phyloP scores from a whole-genome alignment of 805 yeast genomes.

The Scheffersomyces coipomensis region DNA sequence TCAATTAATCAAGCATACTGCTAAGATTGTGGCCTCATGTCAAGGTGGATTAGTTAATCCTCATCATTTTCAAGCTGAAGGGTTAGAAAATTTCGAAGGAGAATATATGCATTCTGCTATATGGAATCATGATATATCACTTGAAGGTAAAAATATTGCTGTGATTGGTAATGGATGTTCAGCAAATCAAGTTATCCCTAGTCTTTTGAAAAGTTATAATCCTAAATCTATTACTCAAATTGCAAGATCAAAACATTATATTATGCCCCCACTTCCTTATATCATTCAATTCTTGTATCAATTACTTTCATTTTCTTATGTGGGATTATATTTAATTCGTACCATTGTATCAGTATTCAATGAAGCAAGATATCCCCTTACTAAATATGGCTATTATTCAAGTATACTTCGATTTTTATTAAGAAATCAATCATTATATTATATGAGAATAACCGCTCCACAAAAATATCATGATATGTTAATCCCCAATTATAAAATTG shows the following conservation, averaged over 20 bases:
- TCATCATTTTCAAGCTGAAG: constrained; percentile 24
- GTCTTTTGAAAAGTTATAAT: constrained; percentile 25
- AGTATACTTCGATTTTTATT: background rate
- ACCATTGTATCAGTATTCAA: constrained; percentile 24
- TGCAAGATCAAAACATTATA: constrained; percentile 34
- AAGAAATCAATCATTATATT: constrained; percentile 9
- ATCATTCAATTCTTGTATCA: constrained; percentile 18
- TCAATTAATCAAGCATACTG: constrained; percentile 26
- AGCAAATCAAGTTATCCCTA: constrained; percentile 42
- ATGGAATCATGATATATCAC: constrained; percentile 31
- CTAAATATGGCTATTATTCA: constrained; percentile 15
- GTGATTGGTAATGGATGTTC: constrained; percentile 44
- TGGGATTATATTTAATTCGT: constrained; percentile 28
- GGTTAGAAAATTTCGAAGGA: constrained; percentile 35
- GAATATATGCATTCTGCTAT: constrained; percentile 40
- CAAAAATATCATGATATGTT: constrained; percentile 28
- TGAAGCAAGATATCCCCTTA: constrained; percentile 33
- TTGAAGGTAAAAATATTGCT: constrained; percentile 33
- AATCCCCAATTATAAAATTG: constrained; percentile 38
- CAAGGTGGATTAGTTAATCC: constrained; percentile 40
- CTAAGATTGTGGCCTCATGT: constrained; percentile 23
- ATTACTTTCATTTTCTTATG: constrained; percentile 20
- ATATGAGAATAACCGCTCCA: constrained; percentile 29
- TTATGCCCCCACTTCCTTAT: constrained; percentile 36
- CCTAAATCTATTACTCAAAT: constrained; percentile 29